These are phyloP conservation scores for Epichloe bromicola DNA, from an alignment of 2,329 filamentous ascomycete genomes.

Conservation along the genomic window DNA sequence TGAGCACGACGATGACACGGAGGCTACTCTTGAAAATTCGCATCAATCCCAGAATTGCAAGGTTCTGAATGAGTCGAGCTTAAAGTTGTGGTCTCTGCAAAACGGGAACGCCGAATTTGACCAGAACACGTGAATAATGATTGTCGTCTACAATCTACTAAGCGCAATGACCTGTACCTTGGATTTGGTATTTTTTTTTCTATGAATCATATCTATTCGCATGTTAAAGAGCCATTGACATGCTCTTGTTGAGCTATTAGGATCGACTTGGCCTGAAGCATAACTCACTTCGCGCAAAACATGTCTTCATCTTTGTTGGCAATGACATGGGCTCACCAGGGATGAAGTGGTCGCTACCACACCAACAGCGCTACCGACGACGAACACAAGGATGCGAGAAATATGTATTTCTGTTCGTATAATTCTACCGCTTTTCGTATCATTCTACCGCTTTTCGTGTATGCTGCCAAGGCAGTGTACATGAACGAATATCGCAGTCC, in stretches of 20 bases:
- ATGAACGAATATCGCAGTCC: background rate
- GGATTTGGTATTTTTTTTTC: too few species aligned
- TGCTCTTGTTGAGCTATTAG: too few species aligned
- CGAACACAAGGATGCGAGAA: too few species aligned
- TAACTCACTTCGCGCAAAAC: too few species aligned
- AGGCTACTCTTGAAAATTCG: background rate
- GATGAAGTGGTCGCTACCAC: too few species aligned
- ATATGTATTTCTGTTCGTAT: background rate
- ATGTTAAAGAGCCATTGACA: too few species aligned
- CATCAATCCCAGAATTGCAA: background rate
- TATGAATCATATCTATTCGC: too few species aligned
- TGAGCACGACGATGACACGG: background rate
- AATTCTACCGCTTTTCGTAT: background rate
- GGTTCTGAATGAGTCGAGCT: constrained; percentile 5
- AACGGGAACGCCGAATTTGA: background rate
- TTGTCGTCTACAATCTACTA: background rate
- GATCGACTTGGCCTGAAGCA: too few species aligned
- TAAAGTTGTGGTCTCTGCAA: constrained; percentile 7
- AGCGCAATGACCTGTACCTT: background rate
- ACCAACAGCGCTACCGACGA: background rate
- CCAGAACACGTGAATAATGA: background rate
- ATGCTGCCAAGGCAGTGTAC: background rate
- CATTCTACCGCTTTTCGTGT: background rate
- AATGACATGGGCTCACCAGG: too few species aligned
- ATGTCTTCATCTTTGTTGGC: too few species aligned